phyloP scores from a whole-genome alignment of 2,329 filamentous ascomycete species.

The Paecilomyces fulvus region DNA sequence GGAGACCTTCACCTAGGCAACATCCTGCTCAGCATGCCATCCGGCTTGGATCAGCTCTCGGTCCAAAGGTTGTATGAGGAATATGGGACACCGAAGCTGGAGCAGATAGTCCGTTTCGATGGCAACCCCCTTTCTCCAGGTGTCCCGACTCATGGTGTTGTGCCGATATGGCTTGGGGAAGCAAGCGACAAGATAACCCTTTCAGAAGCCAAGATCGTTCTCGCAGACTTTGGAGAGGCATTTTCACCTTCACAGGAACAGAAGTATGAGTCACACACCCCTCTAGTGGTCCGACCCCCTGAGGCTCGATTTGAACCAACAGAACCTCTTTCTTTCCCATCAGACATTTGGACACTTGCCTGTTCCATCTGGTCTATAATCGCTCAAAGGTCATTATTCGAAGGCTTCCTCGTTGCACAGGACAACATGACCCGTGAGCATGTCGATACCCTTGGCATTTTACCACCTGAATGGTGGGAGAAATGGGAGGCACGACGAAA shows the following conservation, averaged over 20 bases:
- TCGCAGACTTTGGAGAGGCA: conserved; percentile 30
- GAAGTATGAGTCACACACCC: conserved; percentile 21
- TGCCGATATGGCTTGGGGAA: conserved; percentile 29
- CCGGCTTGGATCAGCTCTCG: conserved; percentile 11
- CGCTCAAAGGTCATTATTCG: conserved; percentile 20
- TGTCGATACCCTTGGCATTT: conserved; percentile 22
- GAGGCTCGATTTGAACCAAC: conserved; percentile 29
- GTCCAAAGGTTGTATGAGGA: conserved; percentile 10
- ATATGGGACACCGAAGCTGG: conserved; percentile 13
- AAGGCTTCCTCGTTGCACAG: conserved; percentile 16
- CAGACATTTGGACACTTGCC: conserved; percentile 35
- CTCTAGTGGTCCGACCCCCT: conserved; percentile 22
- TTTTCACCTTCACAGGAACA: conserved; percentile 19
- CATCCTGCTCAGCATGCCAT: conserved; percentile 18
- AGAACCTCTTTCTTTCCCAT: conserved; percentile 14
- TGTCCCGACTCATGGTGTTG: conserved; percentile 21
- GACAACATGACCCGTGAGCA: conserved; percentile 23
- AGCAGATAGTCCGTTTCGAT: conserved; percentile 14
- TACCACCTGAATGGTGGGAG: conserved; percentile 20
- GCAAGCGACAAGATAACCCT: conserved; percentile 21
- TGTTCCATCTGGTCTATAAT: conserved; percentile 31
- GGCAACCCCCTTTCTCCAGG: conserved; percentile 14
- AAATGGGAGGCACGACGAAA: conserved; percentile 16
- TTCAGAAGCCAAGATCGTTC: conserved; percentile 17
- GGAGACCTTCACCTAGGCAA: conserved; percentile 32